phyloP scores from a whole-genome alignment of 2,329 filamentous ascomycete species.

The Annulohypoxylon truncatum region DNA sequence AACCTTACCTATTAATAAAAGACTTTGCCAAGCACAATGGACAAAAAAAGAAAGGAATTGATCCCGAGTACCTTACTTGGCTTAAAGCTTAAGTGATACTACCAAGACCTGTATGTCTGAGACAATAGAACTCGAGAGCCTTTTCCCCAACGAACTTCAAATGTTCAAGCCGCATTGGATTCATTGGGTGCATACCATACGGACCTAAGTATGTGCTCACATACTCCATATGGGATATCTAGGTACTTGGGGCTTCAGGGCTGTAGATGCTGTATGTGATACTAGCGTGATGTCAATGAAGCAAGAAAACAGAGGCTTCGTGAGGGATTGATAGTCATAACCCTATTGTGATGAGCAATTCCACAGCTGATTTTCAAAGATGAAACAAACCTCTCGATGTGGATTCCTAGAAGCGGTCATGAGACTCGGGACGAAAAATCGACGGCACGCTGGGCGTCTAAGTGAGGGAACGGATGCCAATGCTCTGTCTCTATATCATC shows the following conservation, averaged over 20 bases:
- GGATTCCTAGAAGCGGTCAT: conserved; percentile 29
- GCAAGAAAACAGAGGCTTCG: conserved; percentile 19
- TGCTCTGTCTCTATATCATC: conserved; percentile 10
- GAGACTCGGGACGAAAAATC: conserved; percentile 12
- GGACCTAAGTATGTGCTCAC: neutral
- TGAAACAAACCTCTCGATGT: conserved; percentile 37
- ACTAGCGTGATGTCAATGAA: conserved; percentile 22
- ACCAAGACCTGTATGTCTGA: conserved; percentile 28
- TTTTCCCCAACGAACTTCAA: conserved; percentile 26
- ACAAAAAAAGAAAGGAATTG: conserved; percentile 1
- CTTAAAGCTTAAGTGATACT: conserved; percentile 21
- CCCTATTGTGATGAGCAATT: conserved; percentile 37
- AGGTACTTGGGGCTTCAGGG: conserved; percentile 1
- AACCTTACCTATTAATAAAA: conserved; percentile 1
- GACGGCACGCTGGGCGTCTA: conserved; percentile 6
- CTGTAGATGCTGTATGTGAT: neutral
- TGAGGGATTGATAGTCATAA: conserved; percentile 22
- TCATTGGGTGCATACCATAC: conserved; percentile 2
- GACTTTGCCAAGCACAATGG: conserved; percentile 2
- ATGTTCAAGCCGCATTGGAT: conserved; percentile 10
- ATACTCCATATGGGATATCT: neutral
- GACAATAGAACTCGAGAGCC: conserved; percentile 22
- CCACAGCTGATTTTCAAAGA: conserved; percentile 28
- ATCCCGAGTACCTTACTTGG: conserved; percentile 21
- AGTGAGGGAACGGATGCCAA: conserved; percentile 7